These are phyloP conservation scores for Didymella segeticola DNA, from an alignment of 2,329 filamentous ascomycete species.

Conservation along the genomic window DNA sequence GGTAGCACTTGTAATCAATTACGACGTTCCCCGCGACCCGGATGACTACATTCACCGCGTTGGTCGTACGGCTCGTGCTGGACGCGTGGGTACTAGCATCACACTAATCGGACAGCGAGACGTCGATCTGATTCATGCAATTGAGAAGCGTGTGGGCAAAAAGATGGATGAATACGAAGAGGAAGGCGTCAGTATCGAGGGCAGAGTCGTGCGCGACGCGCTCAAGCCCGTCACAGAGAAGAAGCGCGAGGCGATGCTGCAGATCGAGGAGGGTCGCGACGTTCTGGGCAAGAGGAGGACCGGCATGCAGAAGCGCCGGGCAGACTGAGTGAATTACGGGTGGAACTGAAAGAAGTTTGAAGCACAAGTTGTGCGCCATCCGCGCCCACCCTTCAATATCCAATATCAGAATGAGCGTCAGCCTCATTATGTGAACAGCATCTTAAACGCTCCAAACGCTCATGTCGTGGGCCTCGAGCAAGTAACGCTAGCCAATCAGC, in stretches of 20 bases:
- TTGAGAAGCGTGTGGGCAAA: constrained; percentile 81
- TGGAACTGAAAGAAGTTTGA: neutral
- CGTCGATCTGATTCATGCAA: constrained; percentile 86
- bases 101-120: constrained; percentile 93
- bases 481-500: neutral
- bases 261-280: constrained; percentile 91
- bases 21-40: constrained; percentile 92
- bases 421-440: neutral
- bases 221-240: constrained; percentile 93
- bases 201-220: constrained; percentile 80
- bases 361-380: neutral
- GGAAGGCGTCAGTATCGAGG: constrained; percentile 93
- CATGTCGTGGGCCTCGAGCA: neutral
- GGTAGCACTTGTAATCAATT: constrained; percentile 90
- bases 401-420: neutral
- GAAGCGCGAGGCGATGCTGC: constrained; percentile 88
- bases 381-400: neutral
- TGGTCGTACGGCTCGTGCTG: constrained; percentile 92
- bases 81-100: constrained; percentile 79
- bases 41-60: constrained; percentile 98
- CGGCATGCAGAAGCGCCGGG: constrained; percentile 44
- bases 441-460: constrained; percentile 2
- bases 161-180: constrained; percentile 85
- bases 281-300: constrained; percentile 79
- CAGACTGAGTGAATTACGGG: constrained; percentile 3